Evolutionary conservation across 345 rosid genomes (phyloP).

Genomic region (Alliaria petiolata): DNA sequence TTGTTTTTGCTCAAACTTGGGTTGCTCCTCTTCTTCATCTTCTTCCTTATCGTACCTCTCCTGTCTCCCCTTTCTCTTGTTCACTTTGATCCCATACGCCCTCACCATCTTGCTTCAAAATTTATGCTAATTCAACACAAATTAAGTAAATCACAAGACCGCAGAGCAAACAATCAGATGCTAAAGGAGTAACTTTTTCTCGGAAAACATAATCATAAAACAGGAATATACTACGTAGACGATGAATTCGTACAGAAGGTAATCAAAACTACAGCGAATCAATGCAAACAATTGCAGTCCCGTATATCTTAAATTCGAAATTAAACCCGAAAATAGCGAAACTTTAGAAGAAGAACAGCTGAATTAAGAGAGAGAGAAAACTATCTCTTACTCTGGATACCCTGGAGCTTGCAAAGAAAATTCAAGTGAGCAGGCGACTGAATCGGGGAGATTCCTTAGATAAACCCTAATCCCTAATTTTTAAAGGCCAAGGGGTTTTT

Average conservation of each 20-base stretch:
- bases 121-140: background rate
- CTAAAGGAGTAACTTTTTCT: background rate
- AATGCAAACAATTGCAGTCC: background rate
- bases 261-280: background rate
- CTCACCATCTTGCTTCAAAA: conserved; percentile 50
- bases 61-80: conserved; percentile 56
- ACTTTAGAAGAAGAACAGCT: background rate
- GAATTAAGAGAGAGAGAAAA: background rate
- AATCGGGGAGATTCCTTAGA: background rate
- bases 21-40: conserved; percentile 38
- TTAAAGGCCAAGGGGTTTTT: background rate
- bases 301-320: background rate
- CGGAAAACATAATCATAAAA: background rate
- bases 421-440: conserved; percentile 11
- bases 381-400: background rate
- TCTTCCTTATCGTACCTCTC: conserved; percentile 54
- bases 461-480: conserved; percentile 24
- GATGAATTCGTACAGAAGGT: background rate
- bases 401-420: background rate
- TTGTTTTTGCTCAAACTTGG: conserved; percentile 28
- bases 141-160: background rate
- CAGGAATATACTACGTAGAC: background rate
- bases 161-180: background rate
- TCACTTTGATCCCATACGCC: conserved; percentile 58
- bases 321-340: background rate